Evolutionary conservation across 2,329 filamentous ascomycete genomes (phyloP).

Genomic region (Thyridium curvatum): DNA sequence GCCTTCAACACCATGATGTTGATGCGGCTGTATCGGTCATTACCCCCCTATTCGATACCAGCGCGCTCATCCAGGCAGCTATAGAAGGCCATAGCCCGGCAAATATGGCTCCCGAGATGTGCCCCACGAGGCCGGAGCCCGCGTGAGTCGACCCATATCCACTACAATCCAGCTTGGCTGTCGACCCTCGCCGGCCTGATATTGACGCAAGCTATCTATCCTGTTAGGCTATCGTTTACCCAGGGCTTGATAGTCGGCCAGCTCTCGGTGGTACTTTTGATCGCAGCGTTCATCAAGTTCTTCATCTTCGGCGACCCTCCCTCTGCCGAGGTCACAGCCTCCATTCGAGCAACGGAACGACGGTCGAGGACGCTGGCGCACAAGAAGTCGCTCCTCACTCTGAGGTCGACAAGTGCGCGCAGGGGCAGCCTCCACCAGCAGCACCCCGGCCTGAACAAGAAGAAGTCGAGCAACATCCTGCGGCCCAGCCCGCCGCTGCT

Average conservation of each 20-base stretch:
- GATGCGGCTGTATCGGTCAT: background rate
- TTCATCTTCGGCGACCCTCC: slow-evolving; percentile 98
- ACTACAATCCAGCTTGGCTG: background rate
- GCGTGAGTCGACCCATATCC: slow-evolving; percentile 30
- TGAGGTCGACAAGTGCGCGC: slow-evolving; percentile 39
- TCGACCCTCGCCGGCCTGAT: slow-evolving; percentile 3
- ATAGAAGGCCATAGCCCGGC: background rate
- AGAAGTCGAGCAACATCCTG: slow-evolving; percentile 66
- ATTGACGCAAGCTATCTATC: slow-evolving; percentile 1
- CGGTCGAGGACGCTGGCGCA: slow-evolving; percentile 70
- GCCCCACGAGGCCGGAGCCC: slow-evolving; percentile 35
- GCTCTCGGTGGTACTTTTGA: slow-evolving; percentile 81
- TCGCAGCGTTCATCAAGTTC: slow-evolving; percentile 97
- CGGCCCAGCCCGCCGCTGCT: slow-evolving; percentile 62
- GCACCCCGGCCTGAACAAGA: slow-evolving; percentile 42
- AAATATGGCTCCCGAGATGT: slow-evolving; percentile 33
- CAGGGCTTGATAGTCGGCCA: slow-evolving; percentile 92
- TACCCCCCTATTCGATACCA: background rate
- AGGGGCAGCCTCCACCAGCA: slow-evolving; percentile 23
- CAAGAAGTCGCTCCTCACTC: slow-evolving; percentile 63
- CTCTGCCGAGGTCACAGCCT: slow-evolving; percentile 72
- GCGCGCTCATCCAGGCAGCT: too few relatives aligned
- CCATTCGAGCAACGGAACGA: slow-evolving; percentile 67
- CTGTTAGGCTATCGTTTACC: slow-evolving; percentile 73
- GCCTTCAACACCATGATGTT: too few relatives aligned